phyloP scores from a whole-genome alignment of 163 green algal species.

The Scenedesmus sp. region DNA sequence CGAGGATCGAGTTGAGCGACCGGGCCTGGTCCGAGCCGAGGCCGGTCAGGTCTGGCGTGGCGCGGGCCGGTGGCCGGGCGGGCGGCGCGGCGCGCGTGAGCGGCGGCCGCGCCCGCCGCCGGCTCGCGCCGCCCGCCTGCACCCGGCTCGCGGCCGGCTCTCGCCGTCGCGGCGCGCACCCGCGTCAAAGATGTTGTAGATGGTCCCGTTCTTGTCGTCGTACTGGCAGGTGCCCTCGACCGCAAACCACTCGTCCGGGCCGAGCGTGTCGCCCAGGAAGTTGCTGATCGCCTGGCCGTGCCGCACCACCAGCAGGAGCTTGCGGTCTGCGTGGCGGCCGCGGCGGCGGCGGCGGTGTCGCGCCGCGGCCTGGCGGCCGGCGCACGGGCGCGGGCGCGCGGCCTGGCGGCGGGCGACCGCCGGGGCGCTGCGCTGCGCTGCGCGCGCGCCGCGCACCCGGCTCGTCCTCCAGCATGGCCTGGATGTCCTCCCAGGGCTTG shows the following conservation, averaged over 20 bases:
- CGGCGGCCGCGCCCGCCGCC: too few relatives aligned
- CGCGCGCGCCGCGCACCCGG: constrained; percentile 27
- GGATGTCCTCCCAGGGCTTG: constrained; percentile 59
- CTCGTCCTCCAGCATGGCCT: constrained; percentile 41
- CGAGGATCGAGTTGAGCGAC: constrained; percentile 62
- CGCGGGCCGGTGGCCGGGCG: too few relatives aligned
- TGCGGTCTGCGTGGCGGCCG: constrained; percentile 56
- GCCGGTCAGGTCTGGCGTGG: constrained; percentile 58
- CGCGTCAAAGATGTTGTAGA: constrained; percentile 66
- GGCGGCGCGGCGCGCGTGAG: too few relatives aligned
- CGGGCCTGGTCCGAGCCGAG: constrained; percentile 54
- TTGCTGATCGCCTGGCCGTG: constrained; percentile 65
- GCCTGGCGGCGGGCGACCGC: too few relatives aligned
- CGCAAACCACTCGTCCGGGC: constrained; percentile 63
- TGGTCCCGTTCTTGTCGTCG: constrained; percentile 50
- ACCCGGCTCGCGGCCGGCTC: too few relatives aligned
- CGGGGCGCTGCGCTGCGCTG: too few relatives aligned
- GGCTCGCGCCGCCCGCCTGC: too few relatives aligned
- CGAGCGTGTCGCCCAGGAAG: constrained; percentile 59
- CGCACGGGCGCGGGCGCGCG: too few relatives aligned
- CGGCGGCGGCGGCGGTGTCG: neutral
- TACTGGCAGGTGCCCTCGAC: constrained; percentile 66
- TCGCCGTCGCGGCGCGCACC: constrained; percentile 50
- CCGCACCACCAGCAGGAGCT: constrained; percentile 66
- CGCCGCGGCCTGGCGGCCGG: too few relatives aligned